phyloP scores from a whole-genome alignment of 176 grass and related monocot species.

The Sorghum bicolor region Sorghum_bicolor_NCBIv3 NC_012879.2:4589501-4590000 shows the following conservation, averaged over 20 bases:
- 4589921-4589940: neutral
- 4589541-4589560: neutral
- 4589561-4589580: neutral
- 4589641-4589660: neutral
- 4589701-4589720: neutral
- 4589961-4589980: neutral
- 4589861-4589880: neutral
- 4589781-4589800: neutral
- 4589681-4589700: neutral
- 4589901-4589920: neutral
- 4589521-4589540: neutral
- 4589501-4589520: neutral
- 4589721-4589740: neutral
- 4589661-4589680: conserved; percentile 29
- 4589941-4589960: neutral
- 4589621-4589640: neutral
- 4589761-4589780: neutral
- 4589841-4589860: neutral
- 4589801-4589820: neutral
- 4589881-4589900: neutral
- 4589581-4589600: neutral
- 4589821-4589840: neutral
- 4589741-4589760: neutral
- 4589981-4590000: neutral
- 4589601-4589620: neutral